Conservation (phyloP, 1,284 basidiomycete species). For the Cutaneotrichosporon sp. region DNA sequence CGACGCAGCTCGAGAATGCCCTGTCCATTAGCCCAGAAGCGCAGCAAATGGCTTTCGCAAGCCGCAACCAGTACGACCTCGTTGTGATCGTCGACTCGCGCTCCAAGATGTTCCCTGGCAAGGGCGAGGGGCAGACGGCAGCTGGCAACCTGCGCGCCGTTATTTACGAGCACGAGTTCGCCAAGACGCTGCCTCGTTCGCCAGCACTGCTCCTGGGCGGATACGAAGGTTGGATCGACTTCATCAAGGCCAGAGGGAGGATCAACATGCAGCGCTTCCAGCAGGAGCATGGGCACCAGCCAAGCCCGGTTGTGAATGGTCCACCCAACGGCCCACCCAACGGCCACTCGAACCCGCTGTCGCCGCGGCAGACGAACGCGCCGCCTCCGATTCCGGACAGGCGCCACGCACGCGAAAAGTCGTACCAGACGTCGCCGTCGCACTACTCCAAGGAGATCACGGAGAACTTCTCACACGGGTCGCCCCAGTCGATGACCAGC, state of each 20-base stretch:
- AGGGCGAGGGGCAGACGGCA: constrained; percentile 58
- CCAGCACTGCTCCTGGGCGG: constrained; percentile 87
- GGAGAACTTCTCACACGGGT: constrained; percentile 42
- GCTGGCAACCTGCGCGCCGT: constrained; percentile 65
- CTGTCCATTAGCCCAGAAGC: constrained; percentile 69
- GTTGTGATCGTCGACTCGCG: constrained; percentile 83
- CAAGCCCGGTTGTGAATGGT: too few relatives aligned
- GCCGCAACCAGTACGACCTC: constrained; percentile 83
- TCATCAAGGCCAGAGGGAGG: constrained; percentile 52
- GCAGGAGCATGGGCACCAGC: background rate
- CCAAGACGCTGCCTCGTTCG: constrained; percentile 70
- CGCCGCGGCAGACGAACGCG: constrained; percentile 1
- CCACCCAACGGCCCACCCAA: background rate
- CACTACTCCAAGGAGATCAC: constrained; percentile 46
- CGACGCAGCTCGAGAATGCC: constrained; percentile 71
- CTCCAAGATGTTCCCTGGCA: constrained; percentile 61
- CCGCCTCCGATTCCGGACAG: background rate
- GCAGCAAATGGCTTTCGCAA: constrained; percentile 72
- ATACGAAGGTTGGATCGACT: constrained; percentile 74
- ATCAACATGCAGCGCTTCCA: constrained; percentile 6
- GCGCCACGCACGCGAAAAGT: constrained; percentile 34
- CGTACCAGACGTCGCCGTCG: constrained; percentile 41
- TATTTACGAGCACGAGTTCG: constrained; percentile 72
- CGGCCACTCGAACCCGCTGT: constrained; percentile 8
- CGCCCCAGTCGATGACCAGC: constrained; percentile 48